Evolutionary conservation across 257 asterid genomes (phyloP), one percentile per base, ranked within the genome.

Genomic region (Solanum sejunctum): DNA sequence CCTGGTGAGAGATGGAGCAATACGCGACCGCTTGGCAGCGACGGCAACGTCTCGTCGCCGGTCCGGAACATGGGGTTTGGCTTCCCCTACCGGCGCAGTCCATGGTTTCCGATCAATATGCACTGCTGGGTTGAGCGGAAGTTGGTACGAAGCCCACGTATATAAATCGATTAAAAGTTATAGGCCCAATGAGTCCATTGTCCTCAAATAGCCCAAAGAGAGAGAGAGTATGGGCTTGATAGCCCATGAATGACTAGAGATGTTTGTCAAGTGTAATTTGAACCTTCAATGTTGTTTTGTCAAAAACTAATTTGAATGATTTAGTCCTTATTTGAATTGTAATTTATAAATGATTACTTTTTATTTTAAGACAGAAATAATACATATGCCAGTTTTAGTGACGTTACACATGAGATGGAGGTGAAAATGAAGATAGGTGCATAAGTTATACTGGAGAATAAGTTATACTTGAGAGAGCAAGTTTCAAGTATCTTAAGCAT

Each of bases 1-100:
- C 98, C 96, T 97, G 97, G 92, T 97, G 99, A 88, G 98, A 85
- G 72, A 92, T 85, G 58, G 99, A 96, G 85, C 99, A 97, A 83
- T 97, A 97, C 23, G 93, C 89, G 43, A 97, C 96, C 64, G 95
- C 98, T 58, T 88, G 89, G 90, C 99, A 97, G 88, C 95, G 93
- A 45, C 79, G 83, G 86, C 99, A 97, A 85, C 86, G 94, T 55
- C 96, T 87, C 72, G 90, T 88, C 54, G 97, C 89, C 15, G 92
- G 93, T 81, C 97, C 97, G 80, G 88, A 85, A 91, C 99, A 95
- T 16, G 86, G 93, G 73, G 92, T 89, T 56, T 92, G 89, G 91
- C 97, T 86, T 64, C 93, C 94, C 83, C 86, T 93, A 23, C 95
- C 98, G 88, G 98, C 98, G 90, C 99, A 97, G 60, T 97, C 99